These are phyloP conservation scores for Amanita molliuscula DNA, from an alignment of 768 basidiomycete genomes.

Conservation along the genomic window DNA sequence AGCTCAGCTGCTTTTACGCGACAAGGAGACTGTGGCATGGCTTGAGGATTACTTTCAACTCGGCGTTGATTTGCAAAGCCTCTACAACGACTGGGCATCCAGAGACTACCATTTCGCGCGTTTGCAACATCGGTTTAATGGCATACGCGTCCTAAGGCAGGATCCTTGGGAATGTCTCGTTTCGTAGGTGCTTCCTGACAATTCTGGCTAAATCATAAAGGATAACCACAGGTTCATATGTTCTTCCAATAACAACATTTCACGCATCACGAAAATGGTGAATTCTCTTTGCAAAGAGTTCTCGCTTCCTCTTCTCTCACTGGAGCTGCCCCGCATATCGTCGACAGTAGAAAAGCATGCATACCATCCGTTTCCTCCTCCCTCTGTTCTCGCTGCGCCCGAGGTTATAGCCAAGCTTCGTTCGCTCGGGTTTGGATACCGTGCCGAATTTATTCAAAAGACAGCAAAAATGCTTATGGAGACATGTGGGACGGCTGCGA, in stretches of 20 bases:
- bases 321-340: conserved; percentile 25
- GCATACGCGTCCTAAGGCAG: conserved; percentile 82
- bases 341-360: conserved; percentile 18
- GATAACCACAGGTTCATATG: conserved; percentile 79
- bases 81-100: conserved; percentile 71
- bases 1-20: conserved; percentile 22
- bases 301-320: conserved; percentile 50
- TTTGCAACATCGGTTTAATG: conserved; percentile 55
- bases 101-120: conserved; percentile 68
- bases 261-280: conserved; percentile 90
- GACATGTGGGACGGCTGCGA: conserved; percentile 24
- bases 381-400: conserved; percentile 50
- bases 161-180: conserved; percentile 95
- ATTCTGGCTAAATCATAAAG: not conserved
- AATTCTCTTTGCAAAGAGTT: conserved; percentile 71
- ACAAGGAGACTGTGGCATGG: conserved; percentile 65
- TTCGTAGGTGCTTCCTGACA: conserved; percentile 50
- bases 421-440: conserved; percentile 88
- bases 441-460: conserved; percentile 80
- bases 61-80: conserved; percentile 51
- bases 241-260: conserved; percentile 94
- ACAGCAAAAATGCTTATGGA: conserved; percentile 74
- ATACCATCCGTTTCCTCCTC: conserved; percentile 83
- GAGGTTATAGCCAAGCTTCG: conserved; percentile 58
- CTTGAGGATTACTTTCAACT: conserved; percentile 87